Evolutionary conservation across 495 filamentous ascomycete genomes (phyloP).

Genomic region (Aspergillus kassunensis): DNA sequence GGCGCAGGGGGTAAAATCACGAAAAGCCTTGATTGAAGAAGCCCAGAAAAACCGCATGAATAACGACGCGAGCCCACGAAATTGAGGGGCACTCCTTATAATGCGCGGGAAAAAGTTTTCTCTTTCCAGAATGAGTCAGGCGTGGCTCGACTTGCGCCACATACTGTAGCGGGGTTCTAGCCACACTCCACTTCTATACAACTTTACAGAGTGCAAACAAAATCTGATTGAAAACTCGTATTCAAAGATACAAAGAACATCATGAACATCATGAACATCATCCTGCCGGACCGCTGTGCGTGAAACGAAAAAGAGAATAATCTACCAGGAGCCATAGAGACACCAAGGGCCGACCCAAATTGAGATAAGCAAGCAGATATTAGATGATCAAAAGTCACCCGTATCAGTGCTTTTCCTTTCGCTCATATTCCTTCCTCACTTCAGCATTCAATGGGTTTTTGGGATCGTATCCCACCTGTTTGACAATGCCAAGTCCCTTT

Average conservation of each 20-base stretch:
- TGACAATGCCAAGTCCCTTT: slow-evolving; percentile 93
- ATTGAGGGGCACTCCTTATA: slow-evolving; percentile 8
- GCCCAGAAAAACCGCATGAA: slow-evolving; percentile 17
- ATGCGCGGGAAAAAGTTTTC: slow-evolving; percentile 13
- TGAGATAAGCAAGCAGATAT: neutral
- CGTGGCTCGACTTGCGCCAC: slow-evolving; percentile 1
- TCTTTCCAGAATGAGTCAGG: slow-evolving; percentile 11
- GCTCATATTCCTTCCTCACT: slow-evolving; percentile 19
- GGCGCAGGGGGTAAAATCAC: slow-evolving; percentile 5
- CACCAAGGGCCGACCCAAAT: too few relatives aligned
- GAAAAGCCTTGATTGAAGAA: slow-evolving; percentile 11
- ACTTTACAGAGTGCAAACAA: too few relatives aligned
- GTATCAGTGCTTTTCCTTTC: slow-evolving; percentile 4
- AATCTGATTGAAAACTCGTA: too few relatives aligned
- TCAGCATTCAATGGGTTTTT: slow-evolving; percentile 52
- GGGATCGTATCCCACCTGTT: slow-evolving; percentile 81
- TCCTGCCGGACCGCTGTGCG: too few relatives aligned
- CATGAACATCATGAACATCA: too few relatives aligned
- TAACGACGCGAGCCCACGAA: slow-evolving; percentile 9
- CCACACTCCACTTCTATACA: slow-evolving; percentile 2
- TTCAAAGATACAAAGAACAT: too few relatives aligned
- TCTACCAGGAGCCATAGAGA: too few relatives aligned
- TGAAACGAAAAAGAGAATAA: too few relatives aligned
- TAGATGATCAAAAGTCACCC: neutral
- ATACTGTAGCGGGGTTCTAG: neutral